Conservation (phyloP, 306 rosid genomes). For the cucumber (Cucumis sativus) region DNA sequence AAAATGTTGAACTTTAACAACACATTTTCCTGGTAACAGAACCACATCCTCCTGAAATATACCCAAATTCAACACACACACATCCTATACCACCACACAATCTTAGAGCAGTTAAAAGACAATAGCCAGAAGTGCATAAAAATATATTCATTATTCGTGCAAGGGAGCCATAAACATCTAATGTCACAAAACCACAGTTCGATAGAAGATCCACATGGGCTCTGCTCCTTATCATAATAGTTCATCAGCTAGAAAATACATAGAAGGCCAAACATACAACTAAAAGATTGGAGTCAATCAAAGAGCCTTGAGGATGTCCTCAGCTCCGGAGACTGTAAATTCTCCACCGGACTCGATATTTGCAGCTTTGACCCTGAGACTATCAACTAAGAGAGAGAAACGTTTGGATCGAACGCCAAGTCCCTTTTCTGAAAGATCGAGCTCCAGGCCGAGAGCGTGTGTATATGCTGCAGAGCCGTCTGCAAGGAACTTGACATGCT, state of each 20-base stretch:
- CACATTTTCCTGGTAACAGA: not conserved
- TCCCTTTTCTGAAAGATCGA: constrained; percentile 69
- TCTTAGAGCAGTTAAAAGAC: not conserved
- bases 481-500: constrained; percentile 80
- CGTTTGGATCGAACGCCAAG: constrained; percentile 71
- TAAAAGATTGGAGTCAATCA: constrained; percentile 15
- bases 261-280: not conserved
- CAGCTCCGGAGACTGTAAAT: constrained; percentile 75
- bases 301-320: constrained; percentile 82
- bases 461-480: constrained; percentile 86
- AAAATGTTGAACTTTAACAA: not conserved
- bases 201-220: not conserved
- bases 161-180: not conserved
- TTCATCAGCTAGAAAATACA: not conserved
- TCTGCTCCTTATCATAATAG: not conserved
- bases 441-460: constrained; percentile 73
- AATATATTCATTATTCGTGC: not conserved
- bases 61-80: not conserved
- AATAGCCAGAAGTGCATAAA: not conserved
- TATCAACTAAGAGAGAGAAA: constrained; percentile 67
- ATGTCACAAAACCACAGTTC: not conserved
- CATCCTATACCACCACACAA: not conserved
- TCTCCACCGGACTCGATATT: constrained; percentile 76
- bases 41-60: not conserved
- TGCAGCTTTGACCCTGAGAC: constrained; percentile 78